Evolutionary conservation across 495 filamentous ascomycete species (phyloP), one percentile per base, ranked within the genome.

Genomic region (Pyrenopolyporus hunteri): DNA sequence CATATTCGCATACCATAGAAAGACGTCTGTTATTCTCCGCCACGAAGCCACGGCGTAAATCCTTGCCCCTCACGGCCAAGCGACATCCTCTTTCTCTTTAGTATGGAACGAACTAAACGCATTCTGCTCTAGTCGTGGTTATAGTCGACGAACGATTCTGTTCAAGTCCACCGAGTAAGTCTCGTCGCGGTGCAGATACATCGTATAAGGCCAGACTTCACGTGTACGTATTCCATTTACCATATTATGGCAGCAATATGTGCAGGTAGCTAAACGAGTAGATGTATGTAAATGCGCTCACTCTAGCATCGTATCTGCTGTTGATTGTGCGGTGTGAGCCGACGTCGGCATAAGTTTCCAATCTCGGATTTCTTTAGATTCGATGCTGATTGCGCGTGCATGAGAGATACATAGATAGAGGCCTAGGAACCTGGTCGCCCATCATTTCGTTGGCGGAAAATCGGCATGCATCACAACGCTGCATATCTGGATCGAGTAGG

Each of bases 71-170:
- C 53, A 54, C 26, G 39, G 47, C 14, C 32, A 33, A 47, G 6
- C 19, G 36, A 28, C 31, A 26, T 44, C 23, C 29, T 55, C 33
- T 50, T 57, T 22, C 52, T 47, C 40, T 37, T 48, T 49, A n/a
- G 29, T 55, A 55, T 55, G 55, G 55, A 59, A 45, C 19, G 49
- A 64, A 28, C 20, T 59, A 45, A 35, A 37, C 59, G 9, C n/a
- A 31, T 50, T 37, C n/a, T 23, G 44, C 9, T 29, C 26, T 20
- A 33, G 14, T 11, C 17, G 2, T 5, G 4, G 26, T 29, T 29
- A 29, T n/a, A n/a, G n/a, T n/a, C n/a, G n/a, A n/a, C n/a, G n/a
- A n/a, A n/a, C n/a, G n/a, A n/a, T n/a, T n/a, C n/a, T n/a, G n/a
- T n/a, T n/a, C n/a, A n/a, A n/a, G n/a, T n/a, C n/a, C n/a, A n/a